Conservation (phyloP, 1,284 basidiomycete species). For the Cutaneotrichosporon daszewskae region DNA sequence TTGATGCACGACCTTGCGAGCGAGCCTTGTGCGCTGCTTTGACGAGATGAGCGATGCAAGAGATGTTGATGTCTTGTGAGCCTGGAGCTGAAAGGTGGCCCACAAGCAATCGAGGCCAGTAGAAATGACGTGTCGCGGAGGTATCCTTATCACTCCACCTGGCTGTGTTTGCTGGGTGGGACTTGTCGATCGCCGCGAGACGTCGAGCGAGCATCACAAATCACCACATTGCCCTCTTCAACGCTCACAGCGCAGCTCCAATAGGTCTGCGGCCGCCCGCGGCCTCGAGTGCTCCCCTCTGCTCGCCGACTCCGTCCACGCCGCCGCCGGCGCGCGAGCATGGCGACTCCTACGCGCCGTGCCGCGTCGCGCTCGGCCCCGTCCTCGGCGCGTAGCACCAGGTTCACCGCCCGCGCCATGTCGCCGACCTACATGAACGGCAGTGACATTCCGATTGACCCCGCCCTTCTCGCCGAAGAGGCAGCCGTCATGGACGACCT, state of each 20-base stretch:
- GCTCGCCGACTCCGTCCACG: constrained; percentile 1
- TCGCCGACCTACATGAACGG: constrained; percentile 1
- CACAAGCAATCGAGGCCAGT: no score
- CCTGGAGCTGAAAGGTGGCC: no score
- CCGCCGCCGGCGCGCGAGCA: no score
- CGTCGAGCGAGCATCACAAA: constrained; percentile 1
- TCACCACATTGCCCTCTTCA: not conserved
- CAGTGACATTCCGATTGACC: constrained; percentile 16
- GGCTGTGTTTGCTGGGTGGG: not conserved
- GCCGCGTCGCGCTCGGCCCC: constrained; percentile 16
- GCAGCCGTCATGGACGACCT: constrained; percentile 11
- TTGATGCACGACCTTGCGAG: no score
- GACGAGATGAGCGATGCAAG: no score
- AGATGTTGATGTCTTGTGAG: no score
- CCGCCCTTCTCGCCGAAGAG: constrained; percentile 8
- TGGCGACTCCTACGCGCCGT: constrained; percentile 16
- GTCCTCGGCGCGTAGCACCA: constrained; percentile 11
- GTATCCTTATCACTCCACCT: no score
- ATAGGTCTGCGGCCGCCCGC: constrained; percentile 3
- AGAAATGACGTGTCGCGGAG: constrained; percentile 1
- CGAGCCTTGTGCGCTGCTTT: no score
- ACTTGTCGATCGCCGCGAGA: not conserved
- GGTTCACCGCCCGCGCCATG: not conserved
- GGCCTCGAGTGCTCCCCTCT: no score
- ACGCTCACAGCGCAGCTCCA: no score